A percentile compares a stretch with the other conserved stretches of the same genome.
These are phyloP conservation scores for Trichoderma atroviride DNA, from an alignment of 2,329 filamentous ascomycete genomes.

Conservation along the genomic window DNA sequence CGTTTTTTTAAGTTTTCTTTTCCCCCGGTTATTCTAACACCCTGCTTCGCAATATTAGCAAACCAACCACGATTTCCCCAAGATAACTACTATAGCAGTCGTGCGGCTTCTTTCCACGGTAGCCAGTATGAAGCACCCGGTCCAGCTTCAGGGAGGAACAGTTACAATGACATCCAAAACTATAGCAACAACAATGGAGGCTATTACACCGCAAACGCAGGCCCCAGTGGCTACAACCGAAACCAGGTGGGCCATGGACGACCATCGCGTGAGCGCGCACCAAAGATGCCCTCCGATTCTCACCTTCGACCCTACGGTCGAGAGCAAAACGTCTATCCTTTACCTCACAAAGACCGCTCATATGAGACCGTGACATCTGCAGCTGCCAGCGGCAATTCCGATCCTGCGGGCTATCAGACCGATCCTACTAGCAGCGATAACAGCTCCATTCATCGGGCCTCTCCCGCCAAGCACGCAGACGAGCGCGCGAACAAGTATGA, in stretches of 20 bases:
- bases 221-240: conserved; percentile 33
- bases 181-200: conserved; percentile 30
- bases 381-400: conserved; percentile 72
- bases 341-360: conserved; percentile 71
- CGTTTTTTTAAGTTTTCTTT: conserved; percentile 29
- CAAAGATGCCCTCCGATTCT: conserved; percentile 52
- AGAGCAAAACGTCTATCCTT: conserved; percentile 52
- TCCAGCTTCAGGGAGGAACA: conserved; percentile 42
- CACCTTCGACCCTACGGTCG: conserved; percentile 45
- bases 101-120: conserved; percentile 46
- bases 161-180: conserved; percentile 47
- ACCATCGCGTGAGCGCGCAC: conserved; percentile 34
- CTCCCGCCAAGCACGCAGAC: conserved; percentile 58
- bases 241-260: conserved; percentile 30
- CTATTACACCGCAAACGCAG: conserved; percentile 39
- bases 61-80: conserved; percentile 51
- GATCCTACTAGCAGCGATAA: conserved; percentile 89
- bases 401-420: conserved; percentile 78
- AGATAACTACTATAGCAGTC: conserved; percentile 55
- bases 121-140: conserved; percentile 45
- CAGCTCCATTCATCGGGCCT: conserved; percentile 80
- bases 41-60: conserved; percentile 21
- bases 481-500: conserved; percentile 66
- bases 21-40: conserved; percentile 12
- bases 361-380: conserved; percentile 86